phyloP scores from a whole-genome alignment of 2,329 filamentous ascomycete species.

The Aspergillus flavus region DNA sequence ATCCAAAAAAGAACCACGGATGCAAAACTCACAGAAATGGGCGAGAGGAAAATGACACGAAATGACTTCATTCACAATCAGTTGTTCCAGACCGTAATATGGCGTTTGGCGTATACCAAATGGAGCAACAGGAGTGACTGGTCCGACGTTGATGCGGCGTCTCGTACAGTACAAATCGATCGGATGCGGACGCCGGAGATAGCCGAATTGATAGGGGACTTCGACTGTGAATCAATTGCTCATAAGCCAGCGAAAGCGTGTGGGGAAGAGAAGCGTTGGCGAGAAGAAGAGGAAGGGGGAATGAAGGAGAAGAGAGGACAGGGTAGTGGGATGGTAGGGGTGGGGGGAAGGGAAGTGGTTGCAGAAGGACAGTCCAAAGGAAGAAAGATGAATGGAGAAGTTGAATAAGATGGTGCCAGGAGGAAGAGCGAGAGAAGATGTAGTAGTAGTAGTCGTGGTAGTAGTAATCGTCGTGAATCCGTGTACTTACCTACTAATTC shows the following conservation, averaged over 20 bases:
- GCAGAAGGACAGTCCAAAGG: slow-evolving; percentile 2
- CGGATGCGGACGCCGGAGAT: slow-evolving; percentile 30
- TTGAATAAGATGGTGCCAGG: not conserved
- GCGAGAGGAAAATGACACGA: not conserved
- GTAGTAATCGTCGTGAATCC: not conserved
- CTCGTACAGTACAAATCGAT: slow-evolving; percentile 28
- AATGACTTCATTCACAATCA: slow-evolving; percentile 3
- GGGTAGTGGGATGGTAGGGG: not conserved
- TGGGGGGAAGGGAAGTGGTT: slow-evolving; percentile 3
- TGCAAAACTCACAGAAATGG: slow-evolving; percentile 12
- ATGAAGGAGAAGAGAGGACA: not conserved
- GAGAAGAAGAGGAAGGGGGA: slow-evolving; percentile 2
- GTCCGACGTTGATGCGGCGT: slow-evolving; percentile 5
- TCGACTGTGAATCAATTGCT: slow-evolving; percentile 26
- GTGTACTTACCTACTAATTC: slow-evolving; percentile 3
- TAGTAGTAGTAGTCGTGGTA: not conserved
- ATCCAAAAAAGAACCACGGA: slow-evolving; percentile 12
- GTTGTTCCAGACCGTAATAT: slow-evolving; percentile 3
- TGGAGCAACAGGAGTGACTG: not conserved
- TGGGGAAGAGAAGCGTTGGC: not conserved
- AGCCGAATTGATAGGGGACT: slow-evolving; percentile 21
- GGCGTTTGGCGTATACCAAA: slow-evolving; percentile 1
- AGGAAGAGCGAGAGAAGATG: slow-evolving; percentile 2
- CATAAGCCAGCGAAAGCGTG: slow-evolving; percentile 21
- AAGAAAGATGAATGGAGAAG: slow-evolving; percentile 6